phyloP scores from a whole-genome alignment of 345 rosid species.

The Noccaea bulbosa region DNA sequence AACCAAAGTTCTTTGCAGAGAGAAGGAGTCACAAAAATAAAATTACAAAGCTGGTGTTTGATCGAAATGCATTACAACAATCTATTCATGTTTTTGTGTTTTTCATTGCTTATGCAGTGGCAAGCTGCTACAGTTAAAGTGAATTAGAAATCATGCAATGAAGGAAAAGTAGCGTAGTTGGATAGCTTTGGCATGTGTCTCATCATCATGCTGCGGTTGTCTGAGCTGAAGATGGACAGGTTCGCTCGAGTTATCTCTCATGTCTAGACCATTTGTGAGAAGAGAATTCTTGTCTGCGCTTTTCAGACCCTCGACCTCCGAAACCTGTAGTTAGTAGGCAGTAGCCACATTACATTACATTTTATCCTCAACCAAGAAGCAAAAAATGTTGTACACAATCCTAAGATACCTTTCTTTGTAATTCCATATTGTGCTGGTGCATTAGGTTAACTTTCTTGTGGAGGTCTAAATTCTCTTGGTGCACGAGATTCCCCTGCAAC shows the following conservation, averaged over 20 bases:
- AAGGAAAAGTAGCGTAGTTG: conserved; percentile 60
- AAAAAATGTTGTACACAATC: conserved; percentile 20
- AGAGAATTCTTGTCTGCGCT: conserved; percentile 49
- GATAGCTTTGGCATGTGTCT: conserved; percentile 51
- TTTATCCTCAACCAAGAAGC: conserved; percentile 2
- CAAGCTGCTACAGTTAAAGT: conserved; percentile 56
- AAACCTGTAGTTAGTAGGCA: conserved; percentile 48
- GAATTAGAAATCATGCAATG: conserved; percentile 10
- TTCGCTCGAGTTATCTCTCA: conserved; percentile 57
- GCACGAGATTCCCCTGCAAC: conserved; percentile 59
- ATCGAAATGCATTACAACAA: conserved; percentile 33
- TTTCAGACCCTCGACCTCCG: conserved; percentile 60
- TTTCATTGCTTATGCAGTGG: conserved; percentile 56
- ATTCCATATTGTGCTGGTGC: conserved; percentile 57
- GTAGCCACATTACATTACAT: conserved; percentile 18
- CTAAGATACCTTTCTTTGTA: conserved; percentile 57
- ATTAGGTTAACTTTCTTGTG: conserved; percentile 53
- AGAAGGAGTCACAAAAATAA: not conserved
- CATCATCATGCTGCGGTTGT: conserved; percentile 71
- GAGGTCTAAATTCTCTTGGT: conserved; percentile 64
- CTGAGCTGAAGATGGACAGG: conserved; percentile 84
- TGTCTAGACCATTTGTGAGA: conserved; percentile 52
- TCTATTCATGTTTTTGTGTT: conserved; percentile 37
- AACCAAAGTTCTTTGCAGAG: conserved; percentile 14
- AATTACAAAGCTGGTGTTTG: conserved; percentile 29